A percentile compares a stretch with the other conserved stretches of the same genome.
These are phyloP conservation scores for Tillandsia leiboldiana DNA, from an alignment of 176 grass and related monocot species.

Conservation along the genomic window DNA sequence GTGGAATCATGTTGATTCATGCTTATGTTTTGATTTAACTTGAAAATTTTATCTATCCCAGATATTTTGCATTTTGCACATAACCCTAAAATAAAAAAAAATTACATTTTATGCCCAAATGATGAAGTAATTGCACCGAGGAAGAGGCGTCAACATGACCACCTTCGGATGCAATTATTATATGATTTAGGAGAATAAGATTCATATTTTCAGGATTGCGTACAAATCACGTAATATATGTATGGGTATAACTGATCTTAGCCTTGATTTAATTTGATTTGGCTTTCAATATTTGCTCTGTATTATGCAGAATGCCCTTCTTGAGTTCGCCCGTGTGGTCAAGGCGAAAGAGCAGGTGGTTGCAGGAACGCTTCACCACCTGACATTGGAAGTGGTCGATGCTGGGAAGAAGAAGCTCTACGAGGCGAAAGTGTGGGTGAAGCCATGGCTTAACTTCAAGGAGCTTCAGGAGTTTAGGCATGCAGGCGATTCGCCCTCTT, in stretches of 20 bases:
- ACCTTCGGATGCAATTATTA: too few relatives aligned
- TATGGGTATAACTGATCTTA: neutral
- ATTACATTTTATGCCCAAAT: too few relatives aligned
- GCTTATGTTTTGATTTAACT: too few relatives aligned
- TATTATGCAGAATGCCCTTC: constrained; percentile 51
- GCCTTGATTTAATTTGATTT: constrained; percentile 4
- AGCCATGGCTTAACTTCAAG: constrained; percentile 89
- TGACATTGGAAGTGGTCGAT: constrained; percentile 71
- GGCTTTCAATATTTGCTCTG: constrained; percentile 1
- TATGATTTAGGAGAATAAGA: too few relatives aligned
- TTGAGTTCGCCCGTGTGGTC: constrained; percentile 75
- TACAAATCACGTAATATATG: neutral
- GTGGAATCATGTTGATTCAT: too few relatives aligned
- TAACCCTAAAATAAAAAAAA: too few relatives aligned
- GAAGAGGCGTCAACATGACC: too few relatives aligned
- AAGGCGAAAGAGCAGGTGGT: constrained; percentile 91
- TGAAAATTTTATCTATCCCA: too few relatives aligned
- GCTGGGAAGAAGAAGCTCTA: constrained; percentile 76
- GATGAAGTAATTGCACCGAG: too few relatives aligned
- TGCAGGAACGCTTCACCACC: constrained; percentile 68
- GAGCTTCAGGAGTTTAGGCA: constrained; percentile 73
- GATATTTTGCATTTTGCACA: too few relatives aligned
- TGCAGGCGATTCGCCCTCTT: constrained; percentile 26
- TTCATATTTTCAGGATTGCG: too few relatives aligned
- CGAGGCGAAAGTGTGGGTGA: constrained; percentile 93